Evolutionary conservation across 2,329 filamentous ascomycete genomes (phyloP), one percentile per base, ranked within the genome.

Genomic region (Cladosporium sp.): DNA sequence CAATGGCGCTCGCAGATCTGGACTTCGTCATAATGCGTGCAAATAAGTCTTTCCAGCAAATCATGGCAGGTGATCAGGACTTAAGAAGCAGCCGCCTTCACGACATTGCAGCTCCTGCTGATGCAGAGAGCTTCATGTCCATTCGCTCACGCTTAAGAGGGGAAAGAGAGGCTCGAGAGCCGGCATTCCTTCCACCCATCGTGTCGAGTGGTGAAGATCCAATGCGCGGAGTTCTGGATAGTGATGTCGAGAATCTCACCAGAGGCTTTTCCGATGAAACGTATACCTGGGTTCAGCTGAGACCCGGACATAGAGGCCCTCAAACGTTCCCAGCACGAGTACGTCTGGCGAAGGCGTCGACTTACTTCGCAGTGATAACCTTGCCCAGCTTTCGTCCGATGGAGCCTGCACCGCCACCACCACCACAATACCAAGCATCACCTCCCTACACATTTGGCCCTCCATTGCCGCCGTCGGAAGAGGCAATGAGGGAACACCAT

Each of bases 111-210:
- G 72, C 74, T 36, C 65, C 70, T 4, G 65, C 71, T 20, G 75
- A 78, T 48, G 63, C 67, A 2, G 75, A 78, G 22, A 70, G 68
- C 49, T 70, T 81, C 60, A 72, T 75, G 45, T 67, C 71, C 13
- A 68, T 81, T 34, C 74, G 76, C 39, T 74, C 71, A 49, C 70
- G 74, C 15, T 66, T 82, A 49, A 71, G 77, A 36, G 72, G 75
- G 36, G 79, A 81, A 61, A 67, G 76, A 49, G 75, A 78, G 39
- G 68, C 71, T 28, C 72, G 75, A 36, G 78, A 81, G 56, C 78
- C 79, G 13, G 67, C 77, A 25, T 80, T 78, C 61, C 75, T 80
- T 66, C 74, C 79, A 22, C 77, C 78, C 4, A 81, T 81, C 22
- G 60, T 70, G n/a, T 74, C 73, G 15, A 70, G 71, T 10, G 65